Evolutionary conservation across 495 filamentous ascomycete genomes (phyloP).

Genomic region (Penicillium antarcticum): DNA sequence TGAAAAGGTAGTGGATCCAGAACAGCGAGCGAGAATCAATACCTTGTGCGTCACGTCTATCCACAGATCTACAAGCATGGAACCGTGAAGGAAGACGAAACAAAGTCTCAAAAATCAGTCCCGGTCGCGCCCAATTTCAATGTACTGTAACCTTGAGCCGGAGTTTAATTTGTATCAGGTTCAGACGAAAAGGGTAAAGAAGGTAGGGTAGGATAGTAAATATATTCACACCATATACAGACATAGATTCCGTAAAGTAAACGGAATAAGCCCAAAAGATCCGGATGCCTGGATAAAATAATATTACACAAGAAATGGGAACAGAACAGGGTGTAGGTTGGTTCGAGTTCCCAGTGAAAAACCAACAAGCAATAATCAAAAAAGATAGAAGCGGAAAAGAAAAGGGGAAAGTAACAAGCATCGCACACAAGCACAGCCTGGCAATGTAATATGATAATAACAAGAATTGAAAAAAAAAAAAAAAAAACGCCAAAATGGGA

Average conservation of each 20-base stretch:
- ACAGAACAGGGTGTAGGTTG: background rate
- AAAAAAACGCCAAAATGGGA: slow-evolving; percentile 19
- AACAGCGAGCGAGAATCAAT: too few relatives aligned
- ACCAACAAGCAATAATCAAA: background rate
- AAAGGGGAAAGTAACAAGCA: background rate
- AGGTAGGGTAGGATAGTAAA: too few relatives aligned
- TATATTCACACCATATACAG: background rate
- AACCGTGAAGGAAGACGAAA: too few relatives aligned
- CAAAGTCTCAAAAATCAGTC: too few relatives aligned
- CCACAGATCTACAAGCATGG: too few relatives aligned
- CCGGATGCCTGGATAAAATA: background rate
- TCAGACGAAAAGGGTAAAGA: background rate
- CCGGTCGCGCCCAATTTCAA: too few relatives aligned
- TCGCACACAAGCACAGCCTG: background rate
- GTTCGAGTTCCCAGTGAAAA: background rate
- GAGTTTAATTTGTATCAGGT: background rate
- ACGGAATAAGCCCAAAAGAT: background rate
- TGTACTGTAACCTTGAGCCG: too few relatives aligned
- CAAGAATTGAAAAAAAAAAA: background rate
- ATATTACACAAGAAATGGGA: background rate
- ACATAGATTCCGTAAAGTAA: background rate
- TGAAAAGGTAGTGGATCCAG: too few relatives aligned
- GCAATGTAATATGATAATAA: background rate
- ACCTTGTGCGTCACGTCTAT: too few relatives aligned
- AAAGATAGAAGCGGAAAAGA: background rate